These are phyloP conservation scores for Suillus tomentosus DNA, from an alignment of 768 basidiomycete species.

Conservation along the genomic window DNA sequence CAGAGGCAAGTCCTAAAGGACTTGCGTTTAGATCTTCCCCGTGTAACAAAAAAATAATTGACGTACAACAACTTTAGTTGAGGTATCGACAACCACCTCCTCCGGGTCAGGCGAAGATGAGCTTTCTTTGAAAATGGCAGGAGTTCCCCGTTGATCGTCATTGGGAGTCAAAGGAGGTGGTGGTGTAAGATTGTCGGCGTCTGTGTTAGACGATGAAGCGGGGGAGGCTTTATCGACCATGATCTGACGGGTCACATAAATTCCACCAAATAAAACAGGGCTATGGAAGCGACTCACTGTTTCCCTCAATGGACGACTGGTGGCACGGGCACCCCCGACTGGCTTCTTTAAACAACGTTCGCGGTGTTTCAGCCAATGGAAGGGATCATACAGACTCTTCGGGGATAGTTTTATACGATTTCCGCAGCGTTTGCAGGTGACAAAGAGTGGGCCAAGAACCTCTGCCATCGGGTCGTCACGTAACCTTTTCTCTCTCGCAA, in stretches of 20 bases:
- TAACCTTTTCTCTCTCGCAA: slow-evolving; percentile 51
- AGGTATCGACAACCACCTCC: slow-evolving; percentile 18
- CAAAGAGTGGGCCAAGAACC: slow-evolving; percentile 50
- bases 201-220: slow-evolving; percentile 31
- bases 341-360: slow-evolving; percentile 56
- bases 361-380: slow-evolving; percentile 69
- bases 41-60: slow-evolving; percentile 11
- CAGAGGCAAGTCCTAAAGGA: slow-evolving; percentile 21
- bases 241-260: slow-evolving; percentile 17
- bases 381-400: slow-evolving; percentile 66
- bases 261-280: background rate
- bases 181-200: slow-evolving; percentile 34
- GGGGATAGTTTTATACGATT: slow-evolving; percentile 62
- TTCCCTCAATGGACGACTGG: slow-evolving; percentile 24
- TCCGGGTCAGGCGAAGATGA: slow-evolving; percentile 27
- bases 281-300: slow-evolving; percentile 18
- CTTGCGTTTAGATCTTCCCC: slow-evolving; percentile 10
- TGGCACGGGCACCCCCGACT: slow-evolving; percentile 22
- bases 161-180: slow-evolving; percentile 42
- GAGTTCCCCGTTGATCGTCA: slow-evolving; percentile 26
- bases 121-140: slow-evolving; percentile 26
- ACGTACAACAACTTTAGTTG: slow-evolving; percentile 26
- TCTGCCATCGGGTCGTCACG: slow-evolving; percentile 54
- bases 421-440: slow-evolving; percentile 58
- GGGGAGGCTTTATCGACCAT: slow-evolving; percentile 24